Evolutionary conservation across 495 filamentous ascomycete genomes (phyloP), one percentile per base, ranked within the genome.

Genomic region (Penicillium lagena): DNA sequence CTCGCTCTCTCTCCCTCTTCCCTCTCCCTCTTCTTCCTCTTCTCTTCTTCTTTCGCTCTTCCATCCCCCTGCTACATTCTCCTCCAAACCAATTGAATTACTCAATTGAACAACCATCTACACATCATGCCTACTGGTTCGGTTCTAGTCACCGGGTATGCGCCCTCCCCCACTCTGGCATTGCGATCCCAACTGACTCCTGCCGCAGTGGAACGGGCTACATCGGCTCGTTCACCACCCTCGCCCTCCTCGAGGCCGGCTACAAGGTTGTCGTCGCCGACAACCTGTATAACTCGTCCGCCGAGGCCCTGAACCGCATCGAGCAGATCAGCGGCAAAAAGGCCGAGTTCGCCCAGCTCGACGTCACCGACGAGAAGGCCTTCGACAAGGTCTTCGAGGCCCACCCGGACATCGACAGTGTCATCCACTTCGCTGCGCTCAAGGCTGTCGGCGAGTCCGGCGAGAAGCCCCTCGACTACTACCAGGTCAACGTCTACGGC

Each of bases 391-490:
- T 96, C 49, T 96, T 98, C 63, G 73, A 78, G 49, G 86, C 83
- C 39, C 86, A 97, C 69, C 88, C 89, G 28, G 83, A 89, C 54
- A 95, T 98, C 60, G 89, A 95, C 77, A 94, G 86, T 63, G 93
- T 96, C 39, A 96, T 98, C 48, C 93, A 98, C 72, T 98, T 98
- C 63, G 94, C 93, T 38, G 93, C 93, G 12, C 78, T 98, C 51
- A 98, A 98, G 90, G 90, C 94, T 32, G 93, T 98, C 47, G 93
- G 94, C 53, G 94, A 98, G 72, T 96, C 91, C 12, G 81, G 80
- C 55, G 90, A 96, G 67, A 95, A 89, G 51, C 93, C 93, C 33
- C 79, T 96, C 55, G 93, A 98, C 71, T 98, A 98, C 78, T 98
- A 95, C 76, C 77, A 83, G 47, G 87, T 94, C 69, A 98, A 98